A percentile compares a stretch with the other conserved stretches of the same genome.
These are phyloP conservation scores for Parathielavia hyrcaniae DNA, from an alignment of 495 filamentous ascomycete genomes.

Conservation along the genomic window DNA sequence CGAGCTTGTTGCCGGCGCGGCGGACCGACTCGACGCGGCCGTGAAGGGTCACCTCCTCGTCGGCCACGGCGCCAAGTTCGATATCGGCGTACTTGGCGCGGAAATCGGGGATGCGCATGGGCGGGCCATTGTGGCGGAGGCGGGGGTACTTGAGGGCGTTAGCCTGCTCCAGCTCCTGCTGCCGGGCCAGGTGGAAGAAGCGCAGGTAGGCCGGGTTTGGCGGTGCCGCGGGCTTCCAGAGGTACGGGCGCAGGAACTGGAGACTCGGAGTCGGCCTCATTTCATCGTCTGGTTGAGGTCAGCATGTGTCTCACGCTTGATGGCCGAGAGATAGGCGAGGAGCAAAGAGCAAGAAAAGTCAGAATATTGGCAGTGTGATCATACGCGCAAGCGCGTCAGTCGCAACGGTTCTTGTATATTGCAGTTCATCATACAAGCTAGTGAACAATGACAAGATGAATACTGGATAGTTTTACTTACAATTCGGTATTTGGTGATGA, in stretches of 20 bases:
- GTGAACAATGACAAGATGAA: background rate
- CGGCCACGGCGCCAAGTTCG: conserved; percentile 23
- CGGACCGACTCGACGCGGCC: conserved; percentile 44
- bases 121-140: conserved; percentile 25
- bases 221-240: conserved; percentile 30
- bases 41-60: conserved; percentile 42
- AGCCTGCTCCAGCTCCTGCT: conserved; percentile 29
- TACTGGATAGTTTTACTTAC: conserved; percentile 22
- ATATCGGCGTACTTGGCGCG: conserved; percentile 33
- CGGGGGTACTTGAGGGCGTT: conserved; percentile 40
- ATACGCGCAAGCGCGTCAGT: conserved; percentile 66
- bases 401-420: conserved; percentile 83
- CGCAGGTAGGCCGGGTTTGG: conserved; percentile 37
- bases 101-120: conserved; percentile 38
- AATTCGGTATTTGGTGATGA: conserved; percentile 15
- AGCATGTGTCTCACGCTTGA: background rate
- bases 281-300: conserved; percentile 18
- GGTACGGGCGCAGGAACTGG: conserved; percentile 51
- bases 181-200: conserved; percentile 39
- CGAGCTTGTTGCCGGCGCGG: conserved; percentile 57
- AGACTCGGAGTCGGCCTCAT: conserved; percentile 39
- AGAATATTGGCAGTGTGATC: conserved; percentile 54
- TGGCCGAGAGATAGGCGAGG: background rate
- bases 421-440: conserved; percentile 37
- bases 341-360: conserved; percentile 20